phyloP scores from a whole-genome alignment of 2,329 filamentous ascomycete species.

The Fusarium liriodendri region DNA sequence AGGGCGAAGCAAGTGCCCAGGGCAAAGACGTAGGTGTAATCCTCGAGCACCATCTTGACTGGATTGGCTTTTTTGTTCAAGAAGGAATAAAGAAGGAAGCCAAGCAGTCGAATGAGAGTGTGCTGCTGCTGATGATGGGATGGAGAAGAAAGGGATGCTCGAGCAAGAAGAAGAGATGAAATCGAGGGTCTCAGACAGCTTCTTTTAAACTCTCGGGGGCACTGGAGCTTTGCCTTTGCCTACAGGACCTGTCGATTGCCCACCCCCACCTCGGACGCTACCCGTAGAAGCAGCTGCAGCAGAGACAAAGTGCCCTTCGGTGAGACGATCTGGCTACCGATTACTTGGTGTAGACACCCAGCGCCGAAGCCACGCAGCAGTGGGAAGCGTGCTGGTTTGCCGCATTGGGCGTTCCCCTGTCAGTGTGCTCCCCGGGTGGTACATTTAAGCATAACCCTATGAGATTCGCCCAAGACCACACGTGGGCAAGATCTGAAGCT shows the following conservation, averaged over 20 bases:
- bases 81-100: neutral
- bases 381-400: constrained; percentile 25
- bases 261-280: neutral
- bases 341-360: constrained; percentile 10
- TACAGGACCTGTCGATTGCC: neutral
- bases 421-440: neutral
- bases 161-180: constrained; percentile 10
- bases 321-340: constrained; percentile 41
- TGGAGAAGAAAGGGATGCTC: constrained; percentile 30
- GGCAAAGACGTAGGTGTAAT: constrained; percentile 79
- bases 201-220: constrained; percentile 29
- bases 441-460: constrained; percentile 37
- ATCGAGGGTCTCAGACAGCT: constrained; percentile 18
- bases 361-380: neutral
- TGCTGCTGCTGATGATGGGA: neutral
- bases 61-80: neutral
- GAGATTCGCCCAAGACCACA: constrained; percentile 18
- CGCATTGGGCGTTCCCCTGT: constrained; percentile 6
- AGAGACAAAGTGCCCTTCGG: constrained; percentile 11
- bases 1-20: constrained; percentile 82
- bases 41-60: constrained; percentile 65
- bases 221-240: neutral
- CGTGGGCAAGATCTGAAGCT: constrained; percentile 20
- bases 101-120: constrained; percentile 4
- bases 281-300: neutral